Conservation (phyloP, 257 asterid genomes). For the Prunella vulgaris region DNA sequence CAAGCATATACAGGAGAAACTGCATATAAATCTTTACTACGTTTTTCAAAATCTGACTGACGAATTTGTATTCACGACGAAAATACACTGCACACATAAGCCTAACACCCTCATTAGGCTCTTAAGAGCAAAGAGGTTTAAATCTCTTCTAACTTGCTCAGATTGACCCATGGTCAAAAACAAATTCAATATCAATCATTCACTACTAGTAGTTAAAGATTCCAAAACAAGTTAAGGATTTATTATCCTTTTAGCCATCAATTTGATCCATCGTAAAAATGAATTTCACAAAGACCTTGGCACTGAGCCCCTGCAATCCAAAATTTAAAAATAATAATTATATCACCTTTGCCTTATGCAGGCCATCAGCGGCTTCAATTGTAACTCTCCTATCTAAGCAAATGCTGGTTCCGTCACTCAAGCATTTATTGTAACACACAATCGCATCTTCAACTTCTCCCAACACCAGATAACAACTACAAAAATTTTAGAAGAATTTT, state of each 20-base stretch:
- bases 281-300: not conserved
- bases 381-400: constrained; percentile 81
- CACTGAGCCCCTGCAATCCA: not conserved
- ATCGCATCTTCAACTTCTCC: constrained; percentile 82
- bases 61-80: not conserved
- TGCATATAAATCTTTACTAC: not conserved
- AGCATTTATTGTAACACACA: constrained; percentile 49
- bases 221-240: not conserved
- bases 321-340: constrained; percentile 1
- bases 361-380: constrained; percentile 85
- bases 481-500: constrained; percentile 10
- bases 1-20: not conserved
- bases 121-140: not conserved
- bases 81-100: not conserved
- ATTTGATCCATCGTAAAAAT: not conserved
- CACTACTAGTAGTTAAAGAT: not conserved
- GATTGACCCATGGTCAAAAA: not conserved
- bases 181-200: not conserved
- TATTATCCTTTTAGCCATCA: not conserved
- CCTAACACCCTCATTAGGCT: not conserved
- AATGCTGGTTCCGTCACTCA: constrained; percentile 44
- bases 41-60: not conserved
- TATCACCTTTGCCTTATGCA: constrained; percentile 77
- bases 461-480: constrained; percentile 74
- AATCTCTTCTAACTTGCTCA: not conserved